These are phyloP conservation scores for Fabrea salina DNA, from an alignment of 169 alveolate species.

Conservation along the genomic window DNA sequence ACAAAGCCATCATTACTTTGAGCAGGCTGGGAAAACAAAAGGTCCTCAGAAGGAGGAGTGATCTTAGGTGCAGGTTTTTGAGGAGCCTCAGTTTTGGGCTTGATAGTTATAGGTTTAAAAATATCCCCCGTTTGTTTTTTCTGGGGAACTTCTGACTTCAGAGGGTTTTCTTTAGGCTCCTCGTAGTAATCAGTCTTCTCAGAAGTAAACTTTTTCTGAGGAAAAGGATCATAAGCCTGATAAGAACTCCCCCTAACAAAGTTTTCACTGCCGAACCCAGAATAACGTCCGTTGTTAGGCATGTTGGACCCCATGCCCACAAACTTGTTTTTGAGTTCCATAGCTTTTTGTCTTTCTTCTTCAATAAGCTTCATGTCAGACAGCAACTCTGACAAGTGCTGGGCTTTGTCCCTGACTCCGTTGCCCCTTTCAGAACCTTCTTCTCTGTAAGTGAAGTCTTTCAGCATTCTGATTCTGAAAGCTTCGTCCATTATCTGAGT, in stretches of 20 bases:
- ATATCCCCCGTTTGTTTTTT: not conserved
- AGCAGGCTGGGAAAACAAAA: too few relatives aligned
- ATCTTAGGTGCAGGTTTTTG: too few relatives aligned
- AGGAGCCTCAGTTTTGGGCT: too few relatives aligned
- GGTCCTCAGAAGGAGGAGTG: too few relatives aligned
- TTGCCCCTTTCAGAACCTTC: constrained; percentile 79
- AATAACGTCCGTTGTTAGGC: constrained; percentile 2
- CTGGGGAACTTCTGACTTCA: not conserved
- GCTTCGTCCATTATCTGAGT: constrained; percentile 72
- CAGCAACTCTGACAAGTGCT: constrained; percentile 44
- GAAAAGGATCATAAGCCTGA: not conserved
- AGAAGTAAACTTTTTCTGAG: not conserved
- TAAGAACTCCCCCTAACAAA: not conserved
- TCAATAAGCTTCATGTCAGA: constrained; percentile 57
- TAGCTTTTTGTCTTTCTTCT: constrained; percentile 73
- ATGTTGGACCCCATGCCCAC: constrained; percentile 48
- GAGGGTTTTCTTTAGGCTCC: not conserved
- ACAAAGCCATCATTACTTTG: too few relatives aligned
- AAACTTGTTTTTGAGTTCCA: constrained; percentile 62
- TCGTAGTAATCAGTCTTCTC: not conserved
- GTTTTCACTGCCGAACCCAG: not conserved
- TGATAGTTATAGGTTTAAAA: not conserved
- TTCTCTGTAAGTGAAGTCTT: constrained; percentile 70
- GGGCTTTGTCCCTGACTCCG: constrained; percentile 76
- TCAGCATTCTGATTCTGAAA: constrained; percentile 63